Conservation (phyloP, 371 early-diverging fungal genomes). For the Circinella umbellata region DNA sequence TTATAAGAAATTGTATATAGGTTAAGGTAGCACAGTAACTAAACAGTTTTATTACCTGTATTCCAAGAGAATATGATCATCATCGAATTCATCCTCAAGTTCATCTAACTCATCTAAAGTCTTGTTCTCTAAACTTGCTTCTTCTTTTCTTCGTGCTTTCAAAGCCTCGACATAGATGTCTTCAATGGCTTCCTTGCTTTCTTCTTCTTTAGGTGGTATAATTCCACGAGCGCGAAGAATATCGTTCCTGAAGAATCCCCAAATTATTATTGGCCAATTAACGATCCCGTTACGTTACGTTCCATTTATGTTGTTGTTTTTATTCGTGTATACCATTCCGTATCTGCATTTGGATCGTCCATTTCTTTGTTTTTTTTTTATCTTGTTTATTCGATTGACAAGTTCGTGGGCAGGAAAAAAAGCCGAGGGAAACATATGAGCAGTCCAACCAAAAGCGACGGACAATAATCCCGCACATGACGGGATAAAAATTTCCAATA, state of each 20-base stretch:
- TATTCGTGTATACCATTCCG: constrained; percentile 63
- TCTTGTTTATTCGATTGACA: not conserved
- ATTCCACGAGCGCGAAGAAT: constrained; percentile 92
- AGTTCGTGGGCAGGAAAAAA: not conserved
- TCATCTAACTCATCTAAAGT: constrained; percentile 91
- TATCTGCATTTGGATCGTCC: constrained; percentile 75
- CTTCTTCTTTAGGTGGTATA: constrained; percentile 77
- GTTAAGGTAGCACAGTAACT: not conserved
- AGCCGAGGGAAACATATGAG: not conserved
- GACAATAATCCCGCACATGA: too few relatives aligned
- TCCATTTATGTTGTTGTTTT: not conserved
- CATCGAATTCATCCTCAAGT: constrained; percentile 83
- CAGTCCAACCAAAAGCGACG: not conserved
- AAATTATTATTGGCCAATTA: not conserved
- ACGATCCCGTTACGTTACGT: not conserved
- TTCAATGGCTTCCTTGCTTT: constrained; percentile 79
- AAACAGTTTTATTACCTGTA: constrained; percentile 59
- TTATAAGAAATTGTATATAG: too few relatives aligned
- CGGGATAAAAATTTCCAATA: too few relatives aligned
- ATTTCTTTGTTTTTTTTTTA: constrained; percentile 12
- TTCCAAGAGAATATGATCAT: constrained; percentile 81
- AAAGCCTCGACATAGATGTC: constrained; percentile 79
- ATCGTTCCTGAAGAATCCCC: constrained; percentile 68
- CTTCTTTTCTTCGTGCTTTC: constrained; percentile 61
- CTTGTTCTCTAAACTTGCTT: constrained; percentile 67